Base-by-base conservation (phyloP, 1,284 basidiomycete species). In the Cryptococcus sp. region DNA sequence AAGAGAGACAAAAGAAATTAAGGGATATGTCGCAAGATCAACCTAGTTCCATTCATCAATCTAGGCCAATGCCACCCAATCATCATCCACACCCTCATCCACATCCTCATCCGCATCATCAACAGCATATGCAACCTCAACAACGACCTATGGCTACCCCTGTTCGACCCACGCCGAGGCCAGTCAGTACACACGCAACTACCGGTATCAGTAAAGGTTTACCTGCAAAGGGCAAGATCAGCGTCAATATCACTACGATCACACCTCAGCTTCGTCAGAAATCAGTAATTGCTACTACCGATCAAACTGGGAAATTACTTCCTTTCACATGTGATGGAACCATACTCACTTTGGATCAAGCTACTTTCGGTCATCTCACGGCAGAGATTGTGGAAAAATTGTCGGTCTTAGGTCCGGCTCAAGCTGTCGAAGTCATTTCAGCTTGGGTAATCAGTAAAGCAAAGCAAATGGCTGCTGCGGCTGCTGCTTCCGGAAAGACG, bases 371-470 rank as follows among this genome's bases (percentile, higher is more conserved):
- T 9, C 70, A 73, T 50, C 56, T 73, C 10, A 70, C 66, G 1
- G 55, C 56, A 4, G 69, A 72, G 37, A 69, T 73, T 25, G 60
- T 69, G 49, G 66, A 69, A 49, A 69, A 71, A 54, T 57, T 73
- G 7, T 62, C 64, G 32, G 42, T 62, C 10, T 61, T 73, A 16
- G 70, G 71, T 28, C 65, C 68, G 5, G 62, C 64, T 0, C 64
- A 61, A 4, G 71, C 71, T 10, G 65, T 73, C 11, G 70, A 70
- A 50, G 71, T 71, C 1, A 48, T 73, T 18, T 65, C 65, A 11
- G 63, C 64, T 50, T 73, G 71, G 71, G 67, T 73, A 0, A 66
- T 67, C 48, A 71, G 69, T 56, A 72, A 72, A 62, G 67, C 70
- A 52, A 69, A 68, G 54, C 61, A 63, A 43, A 59, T 62, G 47